These are phyloP conservation scores for Poa pratensis DNA, from an alignment of 176 grass and related monocot species.

Conservation along the genomic window DNA sequence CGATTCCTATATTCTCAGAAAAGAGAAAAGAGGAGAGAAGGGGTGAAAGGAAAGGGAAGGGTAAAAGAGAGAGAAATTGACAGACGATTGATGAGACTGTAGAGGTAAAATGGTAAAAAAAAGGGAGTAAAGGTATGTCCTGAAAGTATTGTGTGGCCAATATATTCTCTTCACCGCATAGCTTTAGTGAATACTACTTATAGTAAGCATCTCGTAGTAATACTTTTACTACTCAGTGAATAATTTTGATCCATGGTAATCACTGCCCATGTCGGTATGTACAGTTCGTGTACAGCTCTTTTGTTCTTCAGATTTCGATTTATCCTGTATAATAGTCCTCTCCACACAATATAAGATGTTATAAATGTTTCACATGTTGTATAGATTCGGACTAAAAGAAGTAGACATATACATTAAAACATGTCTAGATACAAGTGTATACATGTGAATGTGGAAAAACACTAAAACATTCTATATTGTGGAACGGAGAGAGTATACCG, in stretches of 20 bases:
- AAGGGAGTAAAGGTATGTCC: not conserved
- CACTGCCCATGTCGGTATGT: slow-evolving; percentile 3
- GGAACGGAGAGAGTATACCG: too few species aligned
- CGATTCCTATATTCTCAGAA: slow-evolving; percentile 50
- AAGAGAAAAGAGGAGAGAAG: not conserved
- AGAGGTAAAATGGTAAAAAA: slow-evolving; percentile 22
- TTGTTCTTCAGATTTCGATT: not conserved
- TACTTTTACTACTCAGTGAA: not conserved
- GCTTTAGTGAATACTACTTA: not conserved
- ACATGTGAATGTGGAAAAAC: too few species aligned
- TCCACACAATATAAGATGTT: too few species aligned
- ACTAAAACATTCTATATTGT: too few species aligned
- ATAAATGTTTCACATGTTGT: too few species aligned
- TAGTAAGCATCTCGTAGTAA: not conserved
- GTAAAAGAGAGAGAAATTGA: slow-evolving; percentile 3
- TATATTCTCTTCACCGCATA: not conserved
- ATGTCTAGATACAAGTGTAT: too few species aligned
- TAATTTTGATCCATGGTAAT: not conserved
- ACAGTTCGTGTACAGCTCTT: not conserved
- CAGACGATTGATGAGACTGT: slow-evolving; percentile 8
- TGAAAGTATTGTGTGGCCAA: not conserved
- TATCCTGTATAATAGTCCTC: not conserved
- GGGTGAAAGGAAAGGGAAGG: slow-evolving; percentile 1
- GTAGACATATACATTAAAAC: too few species aligned
- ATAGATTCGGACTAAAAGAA: too few species aligned